Percentiles rank a stretch among this genome's conserved stretches.
phyloP scores from a whole-genome alignment of 805 yeast species.

The Spathaspora girioi region DNA sequence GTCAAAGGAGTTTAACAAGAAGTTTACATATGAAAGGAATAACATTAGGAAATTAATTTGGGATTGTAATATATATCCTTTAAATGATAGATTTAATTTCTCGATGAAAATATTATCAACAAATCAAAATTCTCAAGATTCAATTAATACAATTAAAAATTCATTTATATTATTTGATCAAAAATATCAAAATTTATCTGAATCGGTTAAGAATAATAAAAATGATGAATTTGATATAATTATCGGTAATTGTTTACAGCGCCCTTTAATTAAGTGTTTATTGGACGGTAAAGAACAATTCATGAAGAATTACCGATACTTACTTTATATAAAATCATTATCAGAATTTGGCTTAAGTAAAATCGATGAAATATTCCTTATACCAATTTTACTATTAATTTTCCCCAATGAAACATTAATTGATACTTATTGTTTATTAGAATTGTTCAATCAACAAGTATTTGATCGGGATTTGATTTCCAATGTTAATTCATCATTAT shows the following conservation, averaged over 20 bases:
- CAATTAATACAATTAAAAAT: slow-evolving; percentile 13
- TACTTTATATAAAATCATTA: slow-evolving; percentile 36
- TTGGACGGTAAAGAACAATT: slow-evolving; percentile 17
- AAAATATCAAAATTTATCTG: slow-evolving; percentile 23
- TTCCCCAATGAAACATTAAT: slow-evolving; percentile 22
- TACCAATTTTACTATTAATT: slow-evolving; percentile 31
- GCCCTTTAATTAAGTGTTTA: slow-evolving; percentile 28
- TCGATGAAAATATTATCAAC: slow-evolving; percentile 21
- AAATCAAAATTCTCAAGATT: slow-evolving; percentile 10
- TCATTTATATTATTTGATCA: slow-evolving; percentile 16
- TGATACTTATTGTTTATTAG: slow-evolving; percentile 27
- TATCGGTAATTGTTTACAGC: slow-evolving; percentile 18
- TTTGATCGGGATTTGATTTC: slow-evolving; percentile 25
- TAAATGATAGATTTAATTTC: slow-evolving; percentile 17
- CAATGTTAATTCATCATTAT: slow-evolving; percentile 22
- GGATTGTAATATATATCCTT: slow-evolving; percentile 31
- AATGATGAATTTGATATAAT: slow-evolving; percentile 29
- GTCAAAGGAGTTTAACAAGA: slow-evolving; percentile 20
- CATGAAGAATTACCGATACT: slow-evolving; percentile 10
- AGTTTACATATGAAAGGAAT: slow-evolving; percentile 24
- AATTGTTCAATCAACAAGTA: slow-evolving; percentile 29
- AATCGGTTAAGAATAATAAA: slow-evolving; percentile 25
- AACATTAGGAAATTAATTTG: slow-evolving; percentile 31
- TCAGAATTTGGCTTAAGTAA: slow-evolving; percentile 33
- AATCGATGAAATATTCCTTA: slow-evolving; percentile 37